Base-by-base conservation (phyloP, 176 grass and related monocot species). In the Raddia distichophylla region DNA sequence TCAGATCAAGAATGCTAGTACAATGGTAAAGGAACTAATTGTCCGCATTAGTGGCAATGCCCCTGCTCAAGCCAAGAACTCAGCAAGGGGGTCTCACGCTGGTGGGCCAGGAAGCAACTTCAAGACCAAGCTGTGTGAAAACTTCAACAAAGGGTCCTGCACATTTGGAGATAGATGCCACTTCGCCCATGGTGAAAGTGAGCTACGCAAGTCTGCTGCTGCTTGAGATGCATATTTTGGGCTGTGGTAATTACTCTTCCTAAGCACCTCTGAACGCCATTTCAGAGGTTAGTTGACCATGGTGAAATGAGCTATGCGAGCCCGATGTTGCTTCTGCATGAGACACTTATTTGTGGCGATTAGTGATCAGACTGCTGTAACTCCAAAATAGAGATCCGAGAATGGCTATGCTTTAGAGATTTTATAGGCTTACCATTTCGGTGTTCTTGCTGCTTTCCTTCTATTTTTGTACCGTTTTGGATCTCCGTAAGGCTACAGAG, bases 101-200 rank as follows among this genome's bases (percentile, higher is more conserved):
- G 85, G 52, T 17, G 88, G 90, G 0, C 47, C 59, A 37, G 89
- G 91, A 75, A 90, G 47, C 73, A 93, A 91, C 80, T 99, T 86
- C 64, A 99, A 95, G 89, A 99, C 93, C 22, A 99, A 95, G 87
- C 44, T 95, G n/a, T 99, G 96, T 8, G 93, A 99, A 64, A 99
- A 99, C 73, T 99, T 99, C 84, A 82, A 68, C 3, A 99, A 89
- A 84, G 93, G 96, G 9, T 76, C 88, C 40, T 95, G 93, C 76
- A 95, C 93, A 6, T 99, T 95, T 86, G 93, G 96, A 3, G 96
- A 95, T 10, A 82, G 89, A 59, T 99, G 96, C 87, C 93, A 93
- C 74, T 95, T 99, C 3, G 96, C 96, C 8, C 96, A 99, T 62
- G 96, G 91, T 18, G 76, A 78, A 16, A 80, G 60, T 80, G 96